These are phyloP conservation scores for Aureobasidium leucospermi DNA, from an alignment of 2,329 filamentous ascomycete genomes.

Conservation along the genomic window DNA sequence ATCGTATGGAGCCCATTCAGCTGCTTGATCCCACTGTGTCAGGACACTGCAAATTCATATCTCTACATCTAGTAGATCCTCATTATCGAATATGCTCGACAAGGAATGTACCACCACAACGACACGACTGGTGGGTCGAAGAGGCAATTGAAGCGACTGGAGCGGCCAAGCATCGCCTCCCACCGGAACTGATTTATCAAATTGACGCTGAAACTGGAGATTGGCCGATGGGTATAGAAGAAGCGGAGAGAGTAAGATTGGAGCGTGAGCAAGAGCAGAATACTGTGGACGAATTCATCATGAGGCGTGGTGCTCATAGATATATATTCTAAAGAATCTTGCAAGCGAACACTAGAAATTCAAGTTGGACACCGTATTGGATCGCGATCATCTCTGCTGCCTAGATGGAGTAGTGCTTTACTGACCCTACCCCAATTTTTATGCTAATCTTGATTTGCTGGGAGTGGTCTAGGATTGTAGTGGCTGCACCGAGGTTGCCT, in stretches of 20 bases:
- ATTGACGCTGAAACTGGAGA: not conserved
- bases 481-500: not conserved
- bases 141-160: not conserved
- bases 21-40: conserved; percentile 42
- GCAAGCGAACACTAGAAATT: not conserved
- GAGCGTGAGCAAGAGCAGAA: not conserved
- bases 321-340: not conserved
- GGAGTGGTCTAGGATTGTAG: not conserved
- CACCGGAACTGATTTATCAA: not conserved
- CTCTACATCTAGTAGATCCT: conserved; percentile 52
- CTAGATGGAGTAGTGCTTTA: not conserved
- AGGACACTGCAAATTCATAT: conserved; percentile 48
- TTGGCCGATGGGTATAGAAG: not conserved
- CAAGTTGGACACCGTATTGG: not conserved
- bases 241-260: not conserved
- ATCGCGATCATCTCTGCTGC: not conserved
- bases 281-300: not conserved
- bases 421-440: not conserved
- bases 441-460: not conserved
- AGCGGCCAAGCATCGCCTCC: not conserved
- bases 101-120: conserved; percentile 42
- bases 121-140: conserved; percentile 34
- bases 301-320: not conserved
- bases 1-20: conserved; percentile 43
- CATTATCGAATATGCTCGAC: conserved; percentile 41